A percentile compares a stretch with the other conserved stretches of the same genome.
Evolutionary conservation across 2,329 filamentous ascomycete species (phyloP).

Genomic region (Verticillium zaregamsianum): DNA sequence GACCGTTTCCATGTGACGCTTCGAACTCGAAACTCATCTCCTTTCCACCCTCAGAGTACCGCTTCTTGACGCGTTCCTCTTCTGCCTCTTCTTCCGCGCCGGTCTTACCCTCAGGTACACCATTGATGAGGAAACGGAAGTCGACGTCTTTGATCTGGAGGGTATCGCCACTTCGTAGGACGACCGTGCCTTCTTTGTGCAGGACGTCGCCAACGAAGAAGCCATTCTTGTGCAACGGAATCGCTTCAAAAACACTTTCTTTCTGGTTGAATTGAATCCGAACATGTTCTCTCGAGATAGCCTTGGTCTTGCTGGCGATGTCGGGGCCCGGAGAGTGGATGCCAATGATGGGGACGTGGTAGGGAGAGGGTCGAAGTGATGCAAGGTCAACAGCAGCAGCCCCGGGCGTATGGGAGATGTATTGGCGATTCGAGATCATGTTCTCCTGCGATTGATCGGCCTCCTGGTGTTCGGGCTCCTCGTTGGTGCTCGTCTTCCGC

Average conservation of each 20-base stretch:
- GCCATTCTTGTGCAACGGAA: conserved; percentile 59
- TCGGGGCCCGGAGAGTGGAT: conserved; percentile 67
- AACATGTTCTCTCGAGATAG: conserved; percentile 70
- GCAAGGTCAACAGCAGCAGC: conserved; percentile 56
- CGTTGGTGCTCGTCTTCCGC: conserved; percentile 39
- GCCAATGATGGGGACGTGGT: conserved; percentile 61
- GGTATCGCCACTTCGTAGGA: conserved; percentile 59
- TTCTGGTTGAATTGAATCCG: conserved; percentile 67
- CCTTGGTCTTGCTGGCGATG: conserved; percentile 60
- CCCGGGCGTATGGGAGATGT: conserved; percentile 56
- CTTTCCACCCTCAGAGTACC: conserved; percentile 55
- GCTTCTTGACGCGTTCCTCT: conserved; percentile 41
- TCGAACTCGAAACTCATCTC: conserved; percentile 74
- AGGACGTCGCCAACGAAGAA: conserved; percentile 62
- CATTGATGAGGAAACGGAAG: conserved; percentile 66
- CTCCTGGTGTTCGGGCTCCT: conserved; percentile 27
- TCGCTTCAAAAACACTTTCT: conserved; percentile 60
- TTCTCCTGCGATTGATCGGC: conserved; percentile 40
- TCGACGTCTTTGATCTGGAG: conserved; percentile 69
- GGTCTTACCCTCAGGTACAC: conserved; percentile 51
- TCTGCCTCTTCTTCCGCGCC: conserved; percentile 53
- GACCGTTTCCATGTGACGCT: conserved; percentile 53
- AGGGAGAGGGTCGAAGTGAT: conserved; percentile 55
- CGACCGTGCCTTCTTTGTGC: conserved; percentile 50
- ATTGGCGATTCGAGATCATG: conserved; percentile 54